Evolutionary conservation across 495 filamentous ascomycete genomes (phyloP), one percentile per base, ranked within the genome.

Genomic region (Darksidea phi): DNA sequence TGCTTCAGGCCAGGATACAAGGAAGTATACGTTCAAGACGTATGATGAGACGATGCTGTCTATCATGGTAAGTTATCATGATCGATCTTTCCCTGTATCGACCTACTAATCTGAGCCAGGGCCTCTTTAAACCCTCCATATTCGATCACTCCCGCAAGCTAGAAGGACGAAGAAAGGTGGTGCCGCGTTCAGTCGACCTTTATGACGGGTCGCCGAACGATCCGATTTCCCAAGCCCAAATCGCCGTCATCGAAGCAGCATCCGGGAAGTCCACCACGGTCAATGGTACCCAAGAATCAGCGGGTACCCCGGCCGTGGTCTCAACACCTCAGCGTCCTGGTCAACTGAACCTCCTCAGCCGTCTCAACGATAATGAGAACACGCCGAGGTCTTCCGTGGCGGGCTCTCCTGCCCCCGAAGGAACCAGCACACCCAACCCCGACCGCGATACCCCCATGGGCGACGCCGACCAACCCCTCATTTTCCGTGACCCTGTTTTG

Each of bases 21-120:
- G 84, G 61, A 96, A 94, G 71, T 97, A 95, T 75, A 78, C 80
- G 17, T 97, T 96, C 78, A 97, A 96, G 78, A 89, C 86, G 6
- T 97, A 97, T 70, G 94, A 98, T 65, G 92, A 97, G 67, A 84
- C 91, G 1, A 87, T 93, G 63, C 79, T 98, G 17, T 89, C 95
- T 1, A 89, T 92, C 10, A 88, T 95, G 85, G 93, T 77, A 67
- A 67, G 74, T 52, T 18, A n/a, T 86, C 15, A 53, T 10, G 21
- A 6, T 24, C 51, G 3, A 23, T 15, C 18, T 8, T 15, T 13
- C 24, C 25, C 8, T 15, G 25, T 50, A 20, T 45, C 23, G n/a
- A 4, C 32, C 50, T 57, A 43, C 55, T 60, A 53, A 59, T n/a
- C 36, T 25, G 7, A 15, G 11, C 13, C 55, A 77, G 75, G 74